Conservation (phyloP, 2,329 filamentous ascomycete species). For the Colletotrichum acutatum region DNA sequence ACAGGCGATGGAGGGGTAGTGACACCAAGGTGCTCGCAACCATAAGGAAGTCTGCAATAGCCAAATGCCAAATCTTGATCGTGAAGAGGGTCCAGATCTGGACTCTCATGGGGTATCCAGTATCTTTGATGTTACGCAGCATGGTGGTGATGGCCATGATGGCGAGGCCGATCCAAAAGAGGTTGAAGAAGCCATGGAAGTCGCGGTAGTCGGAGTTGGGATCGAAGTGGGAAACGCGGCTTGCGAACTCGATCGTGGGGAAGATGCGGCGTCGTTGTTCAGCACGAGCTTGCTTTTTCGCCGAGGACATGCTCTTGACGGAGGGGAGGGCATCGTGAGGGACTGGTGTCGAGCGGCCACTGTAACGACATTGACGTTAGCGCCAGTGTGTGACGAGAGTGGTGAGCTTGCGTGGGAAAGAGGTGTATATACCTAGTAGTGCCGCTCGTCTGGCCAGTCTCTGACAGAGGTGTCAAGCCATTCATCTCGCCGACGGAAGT, state of each 20-base stretch:
- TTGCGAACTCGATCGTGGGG: constrained; percentile 90
- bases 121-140: constrained; percentile 93
- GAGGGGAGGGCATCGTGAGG: constrained; percentile 94
- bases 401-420: neutral
- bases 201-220: constrained; percentile 91
- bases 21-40: constrained; percentile 78
- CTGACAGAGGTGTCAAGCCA: constrained; percentile 21
- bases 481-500: constrained; percentile 28
- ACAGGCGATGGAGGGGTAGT: constrained; percentile 78
- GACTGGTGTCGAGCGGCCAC: constrained; percentile 85
- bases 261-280: constrained; percentile 87
- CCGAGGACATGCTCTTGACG: constrained; percentile 84
- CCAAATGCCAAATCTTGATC: constrained; percentile 89
- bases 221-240: constrained; percentile 95
- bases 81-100: constrained; percentile 91
- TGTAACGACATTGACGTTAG: constrained; percentile 47
- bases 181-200: constrained; percentile 96
- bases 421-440: constrained; percentile 26
- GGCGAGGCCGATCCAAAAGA: constrained; percentile 97
- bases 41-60: constrained; percentile 86
- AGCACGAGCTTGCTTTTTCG: constrained; percentile 84
- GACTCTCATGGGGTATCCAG: constrained; percentile 84
- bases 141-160: constrained; percentile 98
- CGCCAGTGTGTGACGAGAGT: neutral
- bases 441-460: constrained; percentile 32